Percentiles rank a stretch among this genome's conserved stretches.
Evolutionary conservation across 2,329 filamentous ascomycete species (phyloP).

Genomic region (Sclerotinia borealis): DNA sequence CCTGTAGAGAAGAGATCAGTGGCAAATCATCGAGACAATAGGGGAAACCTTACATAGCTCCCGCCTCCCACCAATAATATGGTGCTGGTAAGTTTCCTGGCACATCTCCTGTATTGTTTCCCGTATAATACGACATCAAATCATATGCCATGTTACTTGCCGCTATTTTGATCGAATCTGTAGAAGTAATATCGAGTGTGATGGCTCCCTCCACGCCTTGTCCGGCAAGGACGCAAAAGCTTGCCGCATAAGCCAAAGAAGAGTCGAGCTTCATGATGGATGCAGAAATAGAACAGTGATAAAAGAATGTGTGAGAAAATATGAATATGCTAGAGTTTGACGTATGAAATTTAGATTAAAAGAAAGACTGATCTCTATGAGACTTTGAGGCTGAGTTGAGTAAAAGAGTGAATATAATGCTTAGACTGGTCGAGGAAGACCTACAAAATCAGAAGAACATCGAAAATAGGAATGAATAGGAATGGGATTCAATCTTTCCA

Average conservation of each 20-base stretch:
- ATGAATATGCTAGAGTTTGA: neutral
- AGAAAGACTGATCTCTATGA: constrained; percentile 5
- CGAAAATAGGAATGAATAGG: neutral
- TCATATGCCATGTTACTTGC: constrained; percentile 37
- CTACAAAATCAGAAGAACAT: constrained; percentile 3
- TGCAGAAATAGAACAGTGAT: neutral
- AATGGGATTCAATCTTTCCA: neutral
- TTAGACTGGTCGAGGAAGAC: neutral
- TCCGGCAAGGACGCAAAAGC: constrained; percentile 1
- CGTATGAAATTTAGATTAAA: constrained; percentile 1
- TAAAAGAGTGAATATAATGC: constrained; percentile 7
- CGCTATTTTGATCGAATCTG: constrained; percentile 29
- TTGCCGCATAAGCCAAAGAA: constrained; percentile 3
- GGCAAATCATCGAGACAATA: neutral
- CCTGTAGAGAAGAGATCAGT: neutral
- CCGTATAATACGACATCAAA: constrained; percentile 47
- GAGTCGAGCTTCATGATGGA: constrained; percentile 5
- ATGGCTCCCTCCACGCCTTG: constrained; percentile 10
- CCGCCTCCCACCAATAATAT: constrained; percentile 29
- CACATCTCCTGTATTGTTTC: constrained; percentile 40
- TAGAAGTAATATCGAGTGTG: constrained; percentile 5
- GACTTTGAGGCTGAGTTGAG: neutral
- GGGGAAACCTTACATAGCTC: constrained; percentile 46
- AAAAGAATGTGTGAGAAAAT: neutral
- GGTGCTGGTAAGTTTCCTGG: constrained; percentile 41